Base-by-base conservation (phyloP, 805 yeast genomes). In the Zygosaccharomyces rouxii region DNA sequence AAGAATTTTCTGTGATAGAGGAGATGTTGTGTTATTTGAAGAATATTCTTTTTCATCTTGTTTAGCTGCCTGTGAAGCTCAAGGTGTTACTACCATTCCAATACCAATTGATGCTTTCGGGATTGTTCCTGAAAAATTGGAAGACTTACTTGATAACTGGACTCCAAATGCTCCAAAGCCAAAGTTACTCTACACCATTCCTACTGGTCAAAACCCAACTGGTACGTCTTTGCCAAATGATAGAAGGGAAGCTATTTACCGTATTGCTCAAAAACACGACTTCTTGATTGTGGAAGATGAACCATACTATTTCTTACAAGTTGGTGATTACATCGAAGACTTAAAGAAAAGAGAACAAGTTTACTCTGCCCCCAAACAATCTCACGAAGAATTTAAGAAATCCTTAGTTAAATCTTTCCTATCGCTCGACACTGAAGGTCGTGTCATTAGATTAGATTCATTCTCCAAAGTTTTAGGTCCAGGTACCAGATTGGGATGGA, bases 151-250 rank as follows among this genome's bases (percentile, higher is more conserved):
- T 60, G 78, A 75, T 52, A 72, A 77, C 63, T 90, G 97, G 97
- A 74, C 75, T 11, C 83, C 77, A 35, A 71, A 66, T 38, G 62
- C 67, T 44, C 81, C 83, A 53, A 81, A 81, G 69, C 98, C 98
- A 56, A 89, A 85, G 69, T 72, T 92, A 51, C 74, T 92, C 58
- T 94, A 94, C 79, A 83, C 94, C 35, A 88, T 92, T 59, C 84
- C 94, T 56, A 94, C 98, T 7, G 99, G 99, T 54, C 98, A 94
- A 74, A 92, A 92, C 77, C 99, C 99, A 55, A 90, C 97, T 16
- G 99, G 99, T 33, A 83, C 95, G 3, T 86, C 89, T 21, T 73
- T 94, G 60, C 73, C 84, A 30, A 70, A 62, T 23, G 90, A 87
- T 61, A 82, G 98, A 73, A 86, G 97, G 72, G 66, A 71, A 53